phyloP scores from a whole-genome alignment of 495 filamentous ascomycete species.

The Aspergillus indologenus region DNA sequence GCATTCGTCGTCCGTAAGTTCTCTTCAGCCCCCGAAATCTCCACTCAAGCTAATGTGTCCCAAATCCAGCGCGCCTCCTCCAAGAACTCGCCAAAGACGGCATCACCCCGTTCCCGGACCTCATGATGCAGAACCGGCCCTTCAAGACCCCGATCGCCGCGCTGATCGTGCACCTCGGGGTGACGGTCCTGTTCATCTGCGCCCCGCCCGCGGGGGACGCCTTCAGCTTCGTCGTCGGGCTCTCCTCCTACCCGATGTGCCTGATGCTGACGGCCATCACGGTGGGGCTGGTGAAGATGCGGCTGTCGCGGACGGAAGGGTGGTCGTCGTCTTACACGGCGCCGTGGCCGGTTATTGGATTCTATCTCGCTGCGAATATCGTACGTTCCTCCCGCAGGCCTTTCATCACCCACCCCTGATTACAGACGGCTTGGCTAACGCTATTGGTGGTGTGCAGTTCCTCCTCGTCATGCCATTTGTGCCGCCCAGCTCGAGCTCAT shows the following conservation, averaged over 20 bases:
- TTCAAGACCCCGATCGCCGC: conserved; percentile 61
- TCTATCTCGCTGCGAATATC: not conserved
- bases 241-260: conserved; percentile 52
- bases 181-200: conserved; percentile 58
- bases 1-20: conserved; percentile 28
- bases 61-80: conserved; percentile 52
- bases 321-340: not conserved
- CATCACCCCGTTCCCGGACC: conserved; percentile 60
- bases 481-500: not conserved
- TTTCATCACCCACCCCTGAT: not conserved
- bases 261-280: not conserved
- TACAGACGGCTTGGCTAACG: no score
- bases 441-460: not conserved
- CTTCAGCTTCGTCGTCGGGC: conserved; percentile 64
- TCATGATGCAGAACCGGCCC: conserved; percentile 60
- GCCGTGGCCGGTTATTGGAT: not conserved
- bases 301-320: not conserved
- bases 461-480: not conserved
- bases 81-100: conserved; percentile 66
- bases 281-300: conserved; percentile 3
- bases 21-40: not conserved
- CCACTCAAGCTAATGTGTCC: not conserved
- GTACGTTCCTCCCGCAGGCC: not conserved
- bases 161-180: conserved; percentile 59
- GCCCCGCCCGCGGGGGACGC: conserved; percentile 58